Conservation (phyloP, 2,329 filamentous ascomycete genomes). For the Calonectria crousiana region DNA sequence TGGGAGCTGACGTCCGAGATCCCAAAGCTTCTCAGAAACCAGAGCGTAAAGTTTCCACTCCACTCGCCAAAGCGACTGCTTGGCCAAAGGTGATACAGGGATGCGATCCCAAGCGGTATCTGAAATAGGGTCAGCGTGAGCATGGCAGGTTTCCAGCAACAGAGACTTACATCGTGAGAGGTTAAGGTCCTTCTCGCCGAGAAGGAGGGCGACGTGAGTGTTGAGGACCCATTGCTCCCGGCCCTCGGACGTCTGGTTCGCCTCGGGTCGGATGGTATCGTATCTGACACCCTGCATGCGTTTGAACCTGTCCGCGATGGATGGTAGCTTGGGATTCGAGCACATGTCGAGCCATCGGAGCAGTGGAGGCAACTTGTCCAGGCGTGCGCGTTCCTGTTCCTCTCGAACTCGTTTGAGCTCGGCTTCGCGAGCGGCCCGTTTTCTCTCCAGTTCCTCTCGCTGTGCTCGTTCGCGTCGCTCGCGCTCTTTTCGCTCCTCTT, state of each 20-base stretch:
- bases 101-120: conserved; percentile 71
- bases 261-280: conserved; percentile 69
- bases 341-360: conserved; percentile 71
- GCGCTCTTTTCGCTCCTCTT: conserved; percentile 63
- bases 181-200: conserved; percentile 73
- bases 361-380: conserved; percentile 70
- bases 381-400: conserved; percentile 66
- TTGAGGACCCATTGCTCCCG: conserved; percentile 76
- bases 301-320: conserved; percentile 67
- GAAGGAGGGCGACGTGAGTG: conserved; percentile 71
- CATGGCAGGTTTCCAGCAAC: not conserved
- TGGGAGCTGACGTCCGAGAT: conserved; percentile 65
- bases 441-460: conserved; percentile 61
- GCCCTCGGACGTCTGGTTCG: conserved; percentile 66
- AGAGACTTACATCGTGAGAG: conserved; percentile 66
- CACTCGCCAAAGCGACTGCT: conserved; percentile 70
- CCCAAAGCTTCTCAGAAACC: conserved; percentile 61
- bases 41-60: conserved; percentile 70
- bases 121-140: conserved; percentile 42
- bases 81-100: conserved; percentile 66
- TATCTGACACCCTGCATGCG: conserved; percentile 72
- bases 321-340: conserved; percentile 62
- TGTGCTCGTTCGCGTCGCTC: conserved; percentile 60
- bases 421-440: conserved; percentile 63
- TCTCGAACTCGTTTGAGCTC: conserved; percentile 64